These are phyloP conservation scores for Chalaropsis thielavioides DNA, from an alignment of 2,329 filamentous ascomycete genomes.

Conservation along the genomic window DNA sequence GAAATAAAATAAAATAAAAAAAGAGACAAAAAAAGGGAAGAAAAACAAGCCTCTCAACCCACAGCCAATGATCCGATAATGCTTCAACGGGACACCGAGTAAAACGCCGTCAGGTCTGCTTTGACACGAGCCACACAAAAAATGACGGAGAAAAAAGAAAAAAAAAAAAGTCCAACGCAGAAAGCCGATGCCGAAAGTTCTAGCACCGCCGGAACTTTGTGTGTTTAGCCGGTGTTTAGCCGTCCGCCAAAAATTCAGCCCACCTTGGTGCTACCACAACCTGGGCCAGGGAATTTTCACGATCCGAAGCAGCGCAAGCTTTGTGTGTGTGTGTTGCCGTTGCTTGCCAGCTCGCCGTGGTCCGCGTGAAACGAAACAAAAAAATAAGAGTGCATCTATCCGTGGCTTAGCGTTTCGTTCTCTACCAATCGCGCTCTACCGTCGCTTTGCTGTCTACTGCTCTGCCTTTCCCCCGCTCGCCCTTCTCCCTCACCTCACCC, in stretches of 20 bases:
- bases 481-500: background rate
- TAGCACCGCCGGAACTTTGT: slow-evolving; percentile 8
- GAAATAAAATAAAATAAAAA: background rate
- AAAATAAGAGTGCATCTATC: background rate
- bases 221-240: slow-evolving; percentile 13
- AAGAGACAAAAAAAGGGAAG: background rate
- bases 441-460: background rate
- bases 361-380: background rate
- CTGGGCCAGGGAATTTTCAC: slow-evolving; percentile 7
- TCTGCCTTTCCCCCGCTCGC: background rate
- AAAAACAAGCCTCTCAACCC: background rate
- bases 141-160: slow-evolving; percentile 10
- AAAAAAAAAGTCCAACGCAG: slow-evolving; percentile 6
- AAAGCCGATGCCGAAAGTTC: slow-evolving; percentile 16
- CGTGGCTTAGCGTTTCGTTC: background rate
- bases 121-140: slow-evolving; percentile 13
- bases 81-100: background rate
- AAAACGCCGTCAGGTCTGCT: slow-evolving; percentile 10
- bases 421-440: background rate
- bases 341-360: background rate
- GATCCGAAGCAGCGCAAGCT: slow-evolving; percentile 3
- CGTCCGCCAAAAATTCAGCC: slow-evolving; percentile 7
- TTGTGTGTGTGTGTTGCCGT: background rate
- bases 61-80: background rate
- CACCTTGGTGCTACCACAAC: slow-evolving; percentile 8